Evolutionary conservation across 768 basidiomycete genomes (phyloP), one percentile per base, ranked within the genome.

Genomic region (Rhizopogon rudus): DNA sequence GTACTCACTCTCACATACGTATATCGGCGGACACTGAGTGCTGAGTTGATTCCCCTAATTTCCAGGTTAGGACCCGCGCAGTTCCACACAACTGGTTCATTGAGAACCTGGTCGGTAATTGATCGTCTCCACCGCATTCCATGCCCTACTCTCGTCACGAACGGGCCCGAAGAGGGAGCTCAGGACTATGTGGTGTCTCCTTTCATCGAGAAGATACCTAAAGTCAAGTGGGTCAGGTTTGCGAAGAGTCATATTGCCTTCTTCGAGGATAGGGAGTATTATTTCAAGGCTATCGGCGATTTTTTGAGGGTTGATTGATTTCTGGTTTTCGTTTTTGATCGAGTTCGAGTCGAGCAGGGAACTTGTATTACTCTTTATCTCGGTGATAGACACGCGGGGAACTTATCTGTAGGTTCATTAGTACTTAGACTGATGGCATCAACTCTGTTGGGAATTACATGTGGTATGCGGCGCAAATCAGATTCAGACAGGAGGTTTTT

Each of bases 71-170:
- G 65, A 39, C 12, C 68, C 6, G 69, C 70, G 25, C 73, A 76
- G 58, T 76, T 76, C 59, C 63, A 64, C 35, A 69, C 73, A 17
- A 67, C 71, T 9, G 77, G 77, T 0, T 65, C 74, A 0, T 55
- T 82, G 41, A 75, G 75, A 60, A 59, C 68, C 2, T 84, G 81
- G 81, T 65, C 71, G 12, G 73, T 81, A 49, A 61, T 79, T 13
- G 73, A 77, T 40, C 67, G 74, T 10, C 63, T 81, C 8, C 67
- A 72, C 56, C 72, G 66, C 4, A 77, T 81, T 28, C 40, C 53
- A 5, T 67, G 68, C 6, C 69, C 74, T 1, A 75, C 75, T 0
- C 65, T 82, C 29, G 52, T 76, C 33, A 71, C 69, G 42, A 75
- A 76, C 33, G 74, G 72, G 1, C 57, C 55, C 10, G 64, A 73